phyloP scores from a whole-genome alignment of 169 alveolate genomes.

The Amoebophrya sp. region DNA sequence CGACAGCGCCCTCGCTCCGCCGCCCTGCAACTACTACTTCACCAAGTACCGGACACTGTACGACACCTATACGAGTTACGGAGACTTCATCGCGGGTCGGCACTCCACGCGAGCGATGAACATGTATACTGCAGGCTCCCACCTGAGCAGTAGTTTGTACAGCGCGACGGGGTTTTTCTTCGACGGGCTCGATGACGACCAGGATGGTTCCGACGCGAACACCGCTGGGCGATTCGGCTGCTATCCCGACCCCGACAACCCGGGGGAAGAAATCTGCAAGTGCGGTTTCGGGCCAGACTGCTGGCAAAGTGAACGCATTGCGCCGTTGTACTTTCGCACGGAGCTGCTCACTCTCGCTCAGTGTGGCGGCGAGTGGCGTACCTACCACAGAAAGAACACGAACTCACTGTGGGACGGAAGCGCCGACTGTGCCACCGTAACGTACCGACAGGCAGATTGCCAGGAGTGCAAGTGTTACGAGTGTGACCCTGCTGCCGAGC shows the following conservation, averaged over 20 bases:
- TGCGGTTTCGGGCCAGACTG: background rate
- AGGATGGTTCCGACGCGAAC: background rate
- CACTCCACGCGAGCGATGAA: too few species aligned
- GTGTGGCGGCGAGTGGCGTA: background rate
- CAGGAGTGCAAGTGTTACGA: too few species aligned
- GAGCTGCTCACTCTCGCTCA: too few species aligned
- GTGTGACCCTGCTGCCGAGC: too few species aligned
- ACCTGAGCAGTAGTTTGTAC: background rate
- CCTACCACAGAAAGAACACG: background rate
- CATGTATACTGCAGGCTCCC: background rate
- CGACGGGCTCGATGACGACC: background rate
- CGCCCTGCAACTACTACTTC: background rate
- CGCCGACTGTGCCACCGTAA: too few species aligned
- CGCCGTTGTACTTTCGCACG: too few species aligned
- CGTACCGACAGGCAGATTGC: too few species aligned
- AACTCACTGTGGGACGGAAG: too few species aligned
- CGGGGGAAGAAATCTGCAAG: background rate
- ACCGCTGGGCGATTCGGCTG: background rate
- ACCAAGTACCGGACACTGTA: background rate
- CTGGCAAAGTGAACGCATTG: background rate
- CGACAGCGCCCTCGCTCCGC: background rate
- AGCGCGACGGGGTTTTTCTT: background rate
- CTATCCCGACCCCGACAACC: background rate
- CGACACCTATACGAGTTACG: background rate
- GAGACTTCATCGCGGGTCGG: too few species aligned